Base-by-base conservation (phyloP, 2,329 filamentous ascomycete species). In the Sclerotinia glacialis region DNA sequence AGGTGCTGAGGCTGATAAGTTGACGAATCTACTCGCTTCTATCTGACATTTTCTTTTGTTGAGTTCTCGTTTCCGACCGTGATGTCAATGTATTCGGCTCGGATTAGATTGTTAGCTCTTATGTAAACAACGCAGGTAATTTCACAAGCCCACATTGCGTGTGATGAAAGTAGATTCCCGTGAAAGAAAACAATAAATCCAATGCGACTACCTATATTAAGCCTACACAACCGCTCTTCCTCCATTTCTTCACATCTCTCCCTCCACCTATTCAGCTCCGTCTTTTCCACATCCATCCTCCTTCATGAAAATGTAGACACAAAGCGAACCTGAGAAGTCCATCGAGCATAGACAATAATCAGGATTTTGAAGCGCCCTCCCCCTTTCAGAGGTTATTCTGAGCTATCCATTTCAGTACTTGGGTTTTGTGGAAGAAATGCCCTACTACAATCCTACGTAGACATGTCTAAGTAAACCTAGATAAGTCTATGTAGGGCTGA, bases 251-350 rank as follows among this genome's bases (percentile, higher is more conserved):
- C n/a, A n/a, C n/a, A n/a, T n/a, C n/a, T n/a, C n/a, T n/a, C n/a
- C n/a, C n/a, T n/a, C n/a, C n/a, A n/a, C n/a, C n/a, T n/a, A n/a
- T n/a, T n/a, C n/a, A n/a, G n/a, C n/a, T n/a, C n/a, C n/a, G n/a
- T n/a, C n/a, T n/a, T n/a, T n/a, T n/a, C n/a, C n/a, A n/a, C n/a
- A n/a, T n/a, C 3, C 14, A 56, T 26, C 34, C 14, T 18, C n/a
- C 14, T 5, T 37, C 28, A 7, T 26, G 6, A 49, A 23, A 37
- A 49, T 61, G 46, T 61, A 61, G 58, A 61, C 58, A 61, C 58
- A 61, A 61, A 61, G 58, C 58, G 58, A 61, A 61, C 44, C 58
- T 61, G 58, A 61, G 37, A 37, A 49, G 58, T 37, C 58, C 58
- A 61, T 61, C 58, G 58, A 37, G 58, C 44, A 61, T 61, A 61